Evolutionary conservation across 1,284 basidiomycete genomes (phyloP).

Genomic region (Xanthoconium separans): DNA sequence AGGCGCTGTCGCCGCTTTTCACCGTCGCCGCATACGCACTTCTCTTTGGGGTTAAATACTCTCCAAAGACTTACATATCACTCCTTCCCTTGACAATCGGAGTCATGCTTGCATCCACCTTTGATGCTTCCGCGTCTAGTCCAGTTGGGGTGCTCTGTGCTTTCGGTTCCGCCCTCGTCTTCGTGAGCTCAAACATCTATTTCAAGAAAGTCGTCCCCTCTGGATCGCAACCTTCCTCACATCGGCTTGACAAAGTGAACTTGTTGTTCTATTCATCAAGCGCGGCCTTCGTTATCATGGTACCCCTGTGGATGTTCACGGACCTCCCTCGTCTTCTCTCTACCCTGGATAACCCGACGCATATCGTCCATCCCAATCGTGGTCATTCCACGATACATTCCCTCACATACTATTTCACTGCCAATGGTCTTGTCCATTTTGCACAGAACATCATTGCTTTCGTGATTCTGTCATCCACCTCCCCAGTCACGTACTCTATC

Average conservation of each 20-base stretch:
- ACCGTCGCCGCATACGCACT: slow-evolving; percentile 94
- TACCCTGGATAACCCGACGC: slow-evolving; percentile 37
- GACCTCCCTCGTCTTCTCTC: slow-evolving; percentile 73
- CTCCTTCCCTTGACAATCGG: slow-evolving; percentile 93
- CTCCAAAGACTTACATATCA: slow-evolving; percentile 87
- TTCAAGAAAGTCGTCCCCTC: slow-evolving; percentile 98
- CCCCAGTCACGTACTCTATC: slow-evolving; percentile 98
- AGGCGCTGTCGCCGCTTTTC: slow-evolving; percentile 96
- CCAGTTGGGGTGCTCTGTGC: slow-evolving; percentile 83
- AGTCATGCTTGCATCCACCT: slow-evolving; percentile 97
- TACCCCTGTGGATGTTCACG: slow-evolving; percentile 89
- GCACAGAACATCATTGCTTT: slow-evolving; percentile 98
- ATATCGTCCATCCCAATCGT: slow-evolving; percentile 50
- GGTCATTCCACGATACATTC: slow-evolving; percentile 51
- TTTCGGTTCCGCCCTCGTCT: slow-evolving; percentile 92
- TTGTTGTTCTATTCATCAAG: slow-evolving; percentile 93
- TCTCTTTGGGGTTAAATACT: slow-evolving; percentile 92
- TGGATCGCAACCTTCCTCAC: slow-evolving; percentile 47
- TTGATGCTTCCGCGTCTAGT: slow-evolving; percentile 87
- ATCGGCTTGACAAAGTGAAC: slow-evolving; percentile 96
- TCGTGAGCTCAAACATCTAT: slow-evolving; percentile 98
- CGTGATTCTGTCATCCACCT: slow-evolving; percentile 91
- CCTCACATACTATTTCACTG: slow-evolving; percentile 74
- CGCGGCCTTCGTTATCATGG: slow-evolving; percentile 93
- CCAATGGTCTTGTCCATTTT: slow-evolving; percentile 96